A percentile compares a stretch with the other conserved stretches of the same genome.
These are phyloP conservation scores for Chenopodium formosanum DNA, from an alignment of 148 eudicot genomes.

Conservation along the genomic window DNA sequence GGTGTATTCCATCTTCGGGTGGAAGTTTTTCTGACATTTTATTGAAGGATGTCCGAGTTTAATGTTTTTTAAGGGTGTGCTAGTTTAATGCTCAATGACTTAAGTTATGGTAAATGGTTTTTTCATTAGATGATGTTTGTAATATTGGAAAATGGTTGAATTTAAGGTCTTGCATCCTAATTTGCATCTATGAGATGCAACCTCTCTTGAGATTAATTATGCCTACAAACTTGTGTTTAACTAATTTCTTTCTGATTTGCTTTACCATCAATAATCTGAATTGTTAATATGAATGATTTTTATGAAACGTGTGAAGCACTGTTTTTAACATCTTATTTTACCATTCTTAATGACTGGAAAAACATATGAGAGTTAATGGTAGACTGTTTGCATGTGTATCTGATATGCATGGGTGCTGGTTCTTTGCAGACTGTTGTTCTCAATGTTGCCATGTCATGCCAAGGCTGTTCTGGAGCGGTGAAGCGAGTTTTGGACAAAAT, in stretches of 20 bases:
- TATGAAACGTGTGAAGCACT: background rate
- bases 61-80: no score
- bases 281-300: background rate
- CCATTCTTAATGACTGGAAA: background rate
- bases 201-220: no score
- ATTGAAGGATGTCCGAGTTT: background rate
- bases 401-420: slow-evolving; percentile 11
- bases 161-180: no score
- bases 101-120: background rate
- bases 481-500: slow-evolving; percentile 77
- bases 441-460: slow-evolving; percentile 87
- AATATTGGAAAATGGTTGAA: no score
- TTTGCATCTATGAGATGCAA: no score
- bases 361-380: background rate
- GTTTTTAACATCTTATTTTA: background rate
- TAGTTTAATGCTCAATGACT: no score
- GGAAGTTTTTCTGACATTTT: no score
- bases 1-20: background rate
- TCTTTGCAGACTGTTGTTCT: slow-evolving; percentile 75
- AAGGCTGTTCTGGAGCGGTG: slow-evolving; percentile 90
- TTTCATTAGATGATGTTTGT: background rate
- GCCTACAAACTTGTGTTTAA: background rate
- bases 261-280: background rate
- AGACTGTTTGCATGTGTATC: background rate
- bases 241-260: background rate